These are phyloP conservation scores for Piper longum DNA, from an alignment of 164 flowering plant species.

Conservation along the genomic window DNA sequence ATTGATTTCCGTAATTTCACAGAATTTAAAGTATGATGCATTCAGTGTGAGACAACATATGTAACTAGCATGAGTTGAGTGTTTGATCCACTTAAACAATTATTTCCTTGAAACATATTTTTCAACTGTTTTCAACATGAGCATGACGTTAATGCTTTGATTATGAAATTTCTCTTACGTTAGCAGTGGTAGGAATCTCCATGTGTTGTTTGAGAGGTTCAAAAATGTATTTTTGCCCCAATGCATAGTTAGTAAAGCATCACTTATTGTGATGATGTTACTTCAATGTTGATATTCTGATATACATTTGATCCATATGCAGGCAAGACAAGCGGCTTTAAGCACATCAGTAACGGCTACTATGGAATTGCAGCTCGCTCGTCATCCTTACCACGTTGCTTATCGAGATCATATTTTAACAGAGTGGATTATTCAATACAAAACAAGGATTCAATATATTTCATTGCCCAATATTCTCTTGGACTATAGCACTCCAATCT, in stretches of 20 bases:
- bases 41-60: conserved; percentile 43
- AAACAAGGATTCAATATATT: conserved; percentile 62
- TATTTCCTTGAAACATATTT: neutral
- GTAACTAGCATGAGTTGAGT: too few species aligned
- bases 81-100: too few species aligned
- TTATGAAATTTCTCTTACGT: neutral
- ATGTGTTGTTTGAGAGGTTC: too few species aligned
- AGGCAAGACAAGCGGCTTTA: too few species aligned
- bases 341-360: too few species aligned
- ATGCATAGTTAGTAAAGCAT: too few species aligned
- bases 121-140: neutral
- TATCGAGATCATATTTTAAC: conserved; percentile 70
- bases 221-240: too few species aligned
- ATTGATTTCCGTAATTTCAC: conserved; percentile 47
- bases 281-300: too few species aligned
- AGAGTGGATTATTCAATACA: conserved; percentile 57
- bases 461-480: conserved; percentile 87
- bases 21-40: conserved; percentile 49
- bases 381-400: conserved; percentile 51
- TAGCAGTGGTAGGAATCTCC: neutral
- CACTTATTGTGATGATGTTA: too few species aligned
- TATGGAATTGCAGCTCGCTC: too few species aligned
- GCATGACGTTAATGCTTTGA: neutral
- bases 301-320: too few species aligned
- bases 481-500: too few species aligned